Percentiles rank a stretch among this genome's conserved stretches.
phyloP scores from a whole-genome alignment of 805 yeast genomes.

The Wickerhamiella siamensis region DNA sequence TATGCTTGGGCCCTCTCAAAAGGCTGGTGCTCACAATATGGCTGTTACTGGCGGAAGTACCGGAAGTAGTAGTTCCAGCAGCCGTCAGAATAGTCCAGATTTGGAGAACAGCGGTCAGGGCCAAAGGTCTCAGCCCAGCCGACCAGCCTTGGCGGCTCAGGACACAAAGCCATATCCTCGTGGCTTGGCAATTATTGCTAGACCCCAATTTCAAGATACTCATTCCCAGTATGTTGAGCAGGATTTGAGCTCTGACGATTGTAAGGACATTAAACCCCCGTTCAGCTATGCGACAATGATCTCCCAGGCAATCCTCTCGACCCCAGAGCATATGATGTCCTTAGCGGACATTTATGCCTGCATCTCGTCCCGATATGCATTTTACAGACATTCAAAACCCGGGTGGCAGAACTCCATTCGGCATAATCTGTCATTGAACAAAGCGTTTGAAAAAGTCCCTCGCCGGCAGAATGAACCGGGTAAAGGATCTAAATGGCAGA shows the following conservation, averaged over 20 bases:
- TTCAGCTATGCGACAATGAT: slow-evolving; percentile 97
- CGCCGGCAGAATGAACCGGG: slow-evolving; percentile 94
- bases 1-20: slow-evolving; percentile 2
- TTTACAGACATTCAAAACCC: slow-evolving; percentile 77
- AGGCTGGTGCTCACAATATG: neutral
- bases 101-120: neutral
- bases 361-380: slow-evolving; percentile 79
- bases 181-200: slow-evolving; percentile 30
- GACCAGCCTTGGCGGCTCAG: neutral
- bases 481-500: slow-evolving; percentile 98
- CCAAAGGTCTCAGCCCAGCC: neutral
- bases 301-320: slow-evolving; percentile 87
- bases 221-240: slow-evolving; percentile 21
- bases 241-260: slow-evolving; percentile 68
- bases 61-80: neutral
- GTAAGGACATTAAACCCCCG: slow-evolving; percentile 91
- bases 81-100: neutral
- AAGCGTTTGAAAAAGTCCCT: slow-evolving; percentile 96
- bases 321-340: slow-evolving; percentile 75
- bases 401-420: slow-evolving; percentile 99
- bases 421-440: slow-evolving; percentile 84
- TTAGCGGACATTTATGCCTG: slow-evolving; percentile 84
- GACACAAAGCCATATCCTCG: slow-evolving; percentile 23
- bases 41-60: neutral
- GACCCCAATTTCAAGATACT: slow-evolving; percentile 28